phyloP scores from a whole-genome alignment of 352 stramenopile genomes.

The Saprolegnia parasitica region DNA sequence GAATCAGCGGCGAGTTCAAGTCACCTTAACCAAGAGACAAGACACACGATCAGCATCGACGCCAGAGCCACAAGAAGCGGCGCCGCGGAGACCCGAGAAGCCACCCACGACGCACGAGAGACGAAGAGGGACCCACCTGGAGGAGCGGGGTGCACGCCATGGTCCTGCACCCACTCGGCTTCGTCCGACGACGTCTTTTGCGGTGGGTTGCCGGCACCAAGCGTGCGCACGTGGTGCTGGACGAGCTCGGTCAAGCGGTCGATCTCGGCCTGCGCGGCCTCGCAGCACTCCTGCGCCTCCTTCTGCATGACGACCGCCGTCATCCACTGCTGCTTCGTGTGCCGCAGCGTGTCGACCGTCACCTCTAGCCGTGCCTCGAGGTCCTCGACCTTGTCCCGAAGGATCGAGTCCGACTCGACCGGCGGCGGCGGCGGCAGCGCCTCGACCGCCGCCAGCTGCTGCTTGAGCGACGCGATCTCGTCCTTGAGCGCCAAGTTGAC shows the following conservation, averaged over 20 bases:
- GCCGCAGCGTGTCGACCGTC: constrained; percentile 50
- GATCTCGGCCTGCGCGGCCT: constrained; percentile 47
- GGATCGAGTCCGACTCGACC: not conserved
- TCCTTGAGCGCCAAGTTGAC: constrained; percentile 18
- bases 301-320: constrained; percentile 58
- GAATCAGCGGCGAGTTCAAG: constrained; percentile 60
- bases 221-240: constrained; percentile 37
- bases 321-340: constrained; percentile 63
- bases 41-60: not conserved
- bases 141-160: constrained; percentile 46
- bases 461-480: constrained; percentile 10
- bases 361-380: constrained; percentile 26
- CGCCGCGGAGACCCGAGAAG: not conserved
- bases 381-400: not conserved
- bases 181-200: constrained; percentile 7
- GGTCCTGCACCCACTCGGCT: constrained; percentile 50
- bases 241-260: constrained; percentile 44
- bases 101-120: constrained; percentile 8
- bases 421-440: not conserved
- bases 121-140: constrained; percentile 34
- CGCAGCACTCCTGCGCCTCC: constrained; percentile 53
- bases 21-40: constrained; percentile 32
- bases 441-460: constrained; percentile 18
- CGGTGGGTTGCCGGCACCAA: not conserved
- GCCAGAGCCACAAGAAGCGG: not conserved